Evolutionary conservation across 345 rosid genomes (phyloP), one percentile per base, ranked within the genome.

Genomic region (Ricinus communis): DNA sequence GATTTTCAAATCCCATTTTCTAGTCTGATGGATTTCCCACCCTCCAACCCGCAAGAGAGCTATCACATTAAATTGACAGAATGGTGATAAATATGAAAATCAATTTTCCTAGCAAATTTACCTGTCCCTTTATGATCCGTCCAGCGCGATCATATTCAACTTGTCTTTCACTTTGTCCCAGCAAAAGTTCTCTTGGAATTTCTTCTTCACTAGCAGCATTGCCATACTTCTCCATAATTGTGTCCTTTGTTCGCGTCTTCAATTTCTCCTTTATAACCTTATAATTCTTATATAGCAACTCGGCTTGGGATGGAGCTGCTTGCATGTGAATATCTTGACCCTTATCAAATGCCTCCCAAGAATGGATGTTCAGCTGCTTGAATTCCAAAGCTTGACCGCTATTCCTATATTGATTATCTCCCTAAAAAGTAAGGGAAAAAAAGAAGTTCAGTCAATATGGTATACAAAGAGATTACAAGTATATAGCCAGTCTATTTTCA

Each of bases 231-330:
- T 83, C 89, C 83, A 81, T 76, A 33, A 85, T 87, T 8, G 86
- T 76, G 56, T 87, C 91, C 77, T 83, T 84, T 10, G 81, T 76
- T 54, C 71, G 76, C 4, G 86, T 73, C 74, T 85, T 84, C 75
- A 85, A 65, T 52, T 85, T 87, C 71, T 85, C 91, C 76, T 85
- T 79, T 10, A 78, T 81, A 61, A 84, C 71, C 77, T 83, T 78
- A 25, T 65, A 81, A 57, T 79, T 85, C 80, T 76, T 79, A 38
- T 75, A 87, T 1, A 84, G 80, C 60, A 87, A 68, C 58, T 88
- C 96, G 71, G 96, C 96, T 69, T 88, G 91, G 5, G 91, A 87
- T 25, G 90, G 93, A 71, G 90, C 96, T 1, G 87, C 89, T 76
- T 85, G 90, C 87, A 85, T 80, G 76, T 90, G 93, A 68, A 86